phyloP scores from a whole-genome alignment of 768 basidiomycete species.

The Albatrellus ellisii region DNA sequence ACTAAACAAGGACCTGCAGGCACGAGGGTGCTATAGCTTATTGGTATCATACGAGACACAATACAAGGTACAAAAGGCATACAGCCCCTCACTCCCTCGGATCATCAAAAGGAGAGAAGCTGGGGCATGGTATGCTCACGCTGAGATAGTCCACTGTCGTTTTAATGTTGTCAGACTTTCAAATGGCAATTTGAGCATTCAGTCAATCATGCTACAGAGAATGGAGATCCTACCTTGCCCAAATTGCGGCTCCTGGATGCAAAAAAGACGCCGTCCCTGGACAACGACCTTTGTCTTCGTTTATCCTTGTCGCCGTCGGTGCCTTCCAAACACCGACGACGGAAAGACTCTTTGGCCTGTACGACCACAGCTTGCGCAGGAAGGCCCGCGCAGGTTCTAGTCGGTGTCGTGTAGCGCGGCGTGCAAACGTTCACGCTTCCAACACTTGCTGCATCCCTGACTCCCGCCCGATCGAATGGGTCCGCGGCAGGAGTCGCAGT shows the following conservation, averaged over 20 bases:
- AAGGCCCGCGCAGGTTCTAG: conserved; percentile 10
- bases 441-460: conserved; percentile 5
- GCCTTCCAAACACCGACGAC: conserved; percentile 5
- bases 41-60: too few species aligned
- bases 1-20: too few species aligned
- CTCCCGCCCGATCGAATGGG: conserved; percentile 4
- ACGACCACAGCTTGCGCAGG: conserved; percentile 12
- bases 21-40: too few species aligned
- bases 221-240: neutral
- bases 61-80: too few species aligned
- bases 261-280: neutral
- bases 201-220: too few species aligned
- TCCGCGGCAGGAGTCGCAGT: neutral
- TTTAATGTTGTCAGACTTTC: too few species aligned
- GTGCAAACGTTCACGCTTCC: conserved; percentile 6
- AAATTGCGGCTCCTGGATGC: neutral
- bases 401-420: conserved; percentile 10
- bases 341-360: conserved; percentile 3
- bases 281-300: neutral
- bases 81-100: too few species aligned
- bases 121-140: too few species aligned
- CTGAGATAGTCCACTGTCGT: too few species aligned
- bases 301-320: neutral
- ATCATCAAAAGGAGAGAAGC: too few species aligned
- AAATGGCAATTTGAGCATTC: too few species aligned